phyloP scores from a whole-genome alignment of 1,284 basidiomycete species.

The Leccinum fallax region DNA sequence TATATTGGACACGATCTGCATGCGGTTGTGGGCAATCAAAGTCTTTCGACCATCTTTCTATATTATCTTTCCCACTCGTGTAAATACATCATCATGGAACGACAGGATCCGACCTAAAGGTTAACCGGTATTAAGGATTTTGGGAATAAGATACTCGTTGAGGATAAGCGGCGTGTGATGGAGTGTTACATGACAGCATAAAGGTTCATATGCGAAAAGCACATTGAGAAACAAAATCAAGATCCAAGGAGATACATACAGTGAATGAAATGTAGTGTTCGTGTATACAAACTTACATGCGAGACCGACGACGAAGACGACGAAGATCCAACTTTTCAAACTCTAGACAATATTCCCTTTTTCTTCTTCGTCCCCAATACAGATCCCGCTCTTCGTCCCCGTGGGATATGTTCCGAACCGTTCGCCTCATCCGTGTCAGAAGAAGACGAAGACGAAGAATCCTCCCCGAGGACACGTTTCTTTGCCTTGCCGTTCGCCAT shows the following conservation, averaged over 20 bases:
- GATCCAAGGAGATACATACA: not conserved
- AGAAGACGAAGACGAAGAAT: constrained; percentile 44
- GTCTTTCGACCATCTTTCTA: not conserved
- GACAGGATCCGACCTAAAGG: not conserved
- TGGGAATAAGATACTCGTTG: not conserved
- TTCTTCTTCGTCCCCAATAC: constrained; percentile 30
- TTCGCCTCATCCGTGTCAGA: constrained; percentile 40
- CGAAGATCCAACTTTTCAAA: not conserved
- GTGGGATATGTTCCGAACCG: constrained; percentile 58
- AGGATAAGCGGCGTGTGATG: not conserved
- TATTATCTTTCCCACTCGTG: not conserved
- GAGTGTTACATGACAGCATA: not conserved
- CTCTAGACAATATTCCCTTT: constrained; percentile 18
- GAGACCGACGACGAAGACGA: not conserved
- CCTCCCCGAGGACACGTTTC: constrained; percentile 38
- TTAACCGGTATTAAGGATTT: not conserved
- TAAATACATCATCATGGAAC: not conserved
- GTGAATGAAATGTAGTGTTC: not conserved
- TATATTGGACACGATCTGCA: not conserved
- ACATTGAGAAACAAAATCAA: not conserved
- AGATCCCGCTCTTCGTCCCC: constrained; percentile 53
- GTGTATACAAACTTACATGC: not conserved
- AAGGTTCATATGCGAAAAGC: constrained; percentile 2
- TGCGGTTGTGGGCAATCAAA: not conserved
- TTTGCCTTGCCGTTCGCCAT: constrained; percentile 28